Base-by-base conservation (phyloP, 2,329 filamentous ascomycete genomes). In the Penicillium palitans region DNA sequence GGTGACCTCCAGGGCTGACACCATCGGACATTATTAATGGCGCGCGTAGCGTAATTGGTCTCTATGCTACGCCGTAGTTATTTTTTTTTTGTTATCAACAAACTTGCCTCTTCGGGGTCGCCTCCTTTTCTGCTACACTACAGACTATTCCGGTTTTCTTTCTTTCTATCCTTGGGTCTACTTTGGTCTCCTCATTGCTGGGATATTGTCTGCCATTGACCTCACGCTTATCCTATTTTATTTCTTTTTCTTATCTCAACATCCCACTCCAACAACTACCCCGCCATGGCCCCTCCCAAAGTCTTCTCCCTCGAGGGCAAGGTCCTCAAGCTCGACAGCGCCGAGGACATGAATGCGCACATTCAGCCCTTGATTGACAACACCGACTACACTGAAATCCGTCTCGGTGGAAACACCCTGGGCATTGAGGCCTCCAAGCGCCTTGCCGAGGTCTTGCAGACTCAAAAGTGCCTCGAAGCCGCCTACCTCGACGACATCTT, bases 401-500 rank as follows among this genome's bases (percentile, higher is more conserved):
- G 86, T 66, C 83, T 99, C 47, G 83, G 91, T 56, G 95, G 93
- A 61, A 99, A 99, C 81, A 98, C 95, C 2, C 81, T 98, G 52
- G 95, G 95, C 53, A 87, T 97, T 54, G 90, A 88, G 49, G 95
- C 95, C 49, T 96, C 90, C 73, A 88, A 93, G 76, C 87, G 88
- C 33, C 85, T 99, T 45, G 93, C 91, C 45, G 86, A 91, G 67
- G 88, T 96, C 52, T 81, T 99, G 57, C 84, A 88, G 61, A 90
- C 89, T 56, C 96, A 98, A 80, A 91, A 91, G 79, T 88, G 82
- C 62, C 82, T 97, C 42, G 85, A 90, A 63, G 81, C 88, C 71
- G 93, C 90, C 72, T 96, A 97, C 79, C 83, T 99, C 57, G 93
- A 93, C 75, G 95, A 99, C 76, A 96, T 99, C 81, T 99, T 98